A percentile compares a stretch with the other conserved stretches of the same genome.
Evolutionary conservation across 2,329 filamentous ascomycete species (phyloP).

Genomic region (Botrytis hyacinthi): DNA sequence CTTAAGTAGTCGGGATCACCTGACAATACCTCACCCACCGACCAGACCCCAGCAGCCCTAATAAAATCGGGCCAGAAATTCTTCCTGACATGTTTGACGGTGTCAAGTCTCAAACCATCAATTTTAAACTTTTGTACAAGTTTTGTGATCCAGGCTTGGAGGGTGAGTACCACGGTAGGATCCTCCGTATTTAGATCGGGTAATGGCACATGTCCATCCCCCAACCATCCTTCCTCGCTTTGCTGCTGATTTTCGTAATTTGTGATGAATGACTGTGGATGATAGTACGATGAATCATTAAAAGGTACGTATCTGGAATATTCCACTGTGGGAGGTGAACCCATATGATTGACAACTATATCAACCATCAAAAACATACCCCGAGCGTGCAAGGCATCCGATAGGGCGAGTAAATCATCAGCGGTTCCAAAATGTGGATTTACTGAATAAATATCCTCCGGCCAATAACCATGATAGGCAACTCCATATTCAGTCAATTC

Average conservation of each 20-base stretch:
- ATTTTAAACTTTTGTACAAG: conserved; percentile 45
- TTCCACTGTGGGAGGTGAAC: conserved; percentile 13
- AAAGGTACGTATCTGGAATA: conserved; percentile 26
- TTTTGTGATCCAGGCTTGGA: conserved; percentile 39
- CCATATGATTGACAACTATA: conserved; percentile 42
- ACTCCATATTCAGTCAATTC: conserved; percentile 40
- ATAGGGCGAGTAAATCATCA: conserved; percentile 56
- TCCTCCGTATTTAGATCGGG: conserved; percentile 29
- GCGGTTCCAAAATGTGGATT: conserved; percentile 59
- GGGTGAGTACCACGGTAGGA: conserved; percentile 40
- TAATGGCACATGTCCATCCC: conserved; percentile 7
- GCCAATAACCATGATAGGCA: conserved; percentile 47
- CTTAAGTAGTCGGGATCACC: conserved; percentile 40
- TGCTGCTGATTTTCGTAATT: conserved; percentile 16
- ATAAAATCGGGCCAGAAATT: conserved; percentile 56
- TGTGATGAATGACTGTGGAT: conserved; percentile 33
- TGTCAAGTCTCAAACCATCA: conserved; percentile 50
- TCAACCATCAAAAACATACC: conserved; percentile 50
- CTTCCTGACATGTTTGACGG: conserved; percentile 46
- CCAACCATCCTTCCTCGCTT: conserved; percentile 20
- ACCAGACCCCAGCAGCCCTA: conserved; percentile 54
- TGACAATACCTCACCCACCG: conserved; percentile 58
- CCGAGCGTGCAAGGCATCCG: conserved; percentile 53
- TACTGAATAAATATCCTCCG: conserved; percentile 47
- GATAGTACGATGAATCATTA: conserved; percentile 40